Conservation (phyloP, 2,329 filamentous ascomycete genomes). For the Fusarium pseudonygamai region DNA sequence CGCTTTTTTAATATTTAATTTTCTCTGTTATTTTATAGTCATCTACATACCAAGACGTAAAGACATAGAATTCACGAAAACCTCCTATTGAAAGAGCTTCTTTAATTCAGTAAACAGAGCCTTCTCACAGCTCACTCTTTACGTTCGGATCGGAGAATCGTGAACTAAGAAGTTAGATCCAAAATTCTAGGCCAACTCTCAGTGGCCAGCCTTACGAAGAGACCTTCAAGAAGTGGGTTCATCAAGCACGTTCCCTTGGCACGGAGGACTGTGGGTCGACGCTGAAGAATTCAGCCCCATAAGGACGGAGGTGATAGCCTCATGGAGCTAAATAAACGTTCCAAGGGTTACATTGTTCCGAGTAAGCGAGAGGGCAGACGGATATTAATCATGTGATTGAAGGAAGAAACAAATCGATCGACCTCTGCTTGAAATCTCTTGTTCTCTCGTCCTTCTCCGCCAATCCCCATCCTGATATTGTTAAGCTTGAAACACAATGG, state of each 20-base stretch:
- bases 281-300: neutral
- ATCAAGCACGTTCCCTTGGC: neutral
- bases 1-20: too few species aligned
- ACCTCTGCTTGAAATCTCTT: too few species aligned
- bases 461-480: neutral
- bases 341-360: neutral
- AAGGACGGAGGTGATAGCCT: neutral
- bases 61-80: too few species aligned
- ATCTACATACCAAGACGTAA: too few species aligned
- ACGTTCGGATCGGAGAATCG: too few species aligned
- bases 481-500: neutral
- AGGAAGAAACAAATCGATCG: neutral
- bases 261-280: neutral
- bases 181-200: too few species aligned
- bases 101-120: too few species aligned
- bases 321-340: neutral
- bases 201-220: neutral
- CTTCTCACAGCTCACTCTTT: too few species aligned
- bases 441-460: too few species aligned
- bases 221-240: accelerated
- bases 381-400: neutral
- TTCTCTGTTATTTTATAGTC: too few species aligned
- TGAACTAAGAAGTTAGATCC: too few species aligned
- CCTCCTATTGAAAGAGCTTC: too few species aligned
- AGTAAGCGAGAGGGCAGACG: neutral